Percentiles rank a stretch among this genome's conserved stretches.
phyloP scores from a whole-genome alignment of 2,329 filamentous ascomycete species.

The Elsinoe necatrix region DNA sequence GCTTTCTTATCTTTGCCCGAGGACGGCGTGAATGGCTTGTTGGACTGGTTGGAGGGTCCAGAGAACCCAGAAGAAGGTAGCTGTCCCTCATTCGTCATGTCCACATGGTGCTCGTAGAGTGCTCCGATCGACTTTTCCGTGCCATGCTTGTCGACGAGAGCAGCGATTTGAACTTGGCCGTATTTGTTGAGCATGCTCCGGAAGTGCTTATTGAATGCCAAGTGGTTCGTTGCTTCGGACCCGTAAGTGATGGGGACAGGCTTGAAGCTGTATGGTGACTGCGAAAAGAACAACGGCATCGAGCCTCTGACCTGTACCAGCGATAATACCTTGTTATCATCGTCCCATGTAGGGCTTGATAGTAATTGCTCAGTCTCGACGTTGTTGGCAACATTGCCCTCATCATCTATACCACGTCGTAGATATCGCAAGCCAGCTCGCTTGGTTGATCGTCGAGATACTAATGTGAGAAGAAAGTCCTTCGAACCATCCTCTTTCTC shows the following conservation, averaged over 20 bases:
- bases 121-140: constrained; percentile 72
- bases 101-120: constrained; percentile 58
- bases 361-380: constrained; percentile 96
- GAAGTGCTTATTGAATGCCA: constrained; percentile 75
- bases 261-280: constrained; percentile 88
- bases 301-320: constrained; percentile 85
- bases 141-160: constrained; percentile 80
- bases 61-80: constrained; percentile 22
- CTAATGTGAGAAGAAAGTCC: constrained; percentile 71
- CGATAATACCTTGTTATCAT: constrained; percentile 59
- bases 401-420: constrained; percentile 80
- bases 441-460: constrained; percentile 81
- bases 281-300: constrained; percentile 90
- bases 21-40: background rate
- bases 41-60: background rate
- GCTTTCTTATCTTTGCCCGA: constrained; percentile 36
- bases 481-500: constrained; percentile 15
- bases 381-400: constrained; percentile 77
- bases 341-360: constrained; percentile 59
- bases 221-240: constrained; percentile 67
- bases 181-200: constrained; percentile 60
- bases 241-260: constrained; percentile 76
- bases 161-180: constrained; percentile 67
- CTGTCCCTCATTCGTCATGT: constrained; percentile 56
- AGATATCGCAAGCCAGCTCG: constrained; percentile 84